Percentiles rank a stretch among this genome's conserved stretches.
Evolutionary conservation across 2,329 filamentous ascomycete genomes (phyloP).

Genomic region (Chaetomium strumarium): DNA sequence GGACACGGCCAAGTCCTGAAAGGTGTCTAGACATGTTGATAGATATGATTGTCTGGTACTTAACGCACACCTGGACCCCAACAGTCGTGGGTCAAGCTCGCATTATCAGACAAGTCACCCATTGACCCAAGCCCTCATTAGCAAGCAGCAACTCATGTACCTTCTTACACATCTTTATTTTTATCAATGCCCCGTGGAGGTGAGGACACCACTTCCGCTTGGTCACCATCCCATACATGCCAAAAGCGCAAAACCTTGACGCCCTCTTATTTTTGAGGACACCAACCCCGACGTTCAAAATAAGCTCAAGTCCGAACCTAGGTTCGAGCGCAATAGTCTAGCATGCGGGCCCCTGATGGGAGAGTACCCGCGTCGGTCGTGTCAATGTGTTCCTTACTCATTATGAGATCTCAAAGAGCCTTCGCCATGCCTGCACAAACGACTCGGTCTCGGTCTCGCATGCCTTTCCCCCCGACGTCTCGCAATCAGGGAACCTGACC

Average conservation of each 20-base stretch:
- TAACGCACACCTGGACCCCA: too few species aligned
- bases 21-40: too few species aligned
- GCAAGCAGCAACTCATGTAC: not conserved
- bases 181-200: not conserved
- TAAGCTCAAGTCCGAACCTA: too few species aligned
- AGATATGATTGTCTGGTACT: too few species aligned
- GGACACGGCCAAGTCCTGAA: too few species aligned
- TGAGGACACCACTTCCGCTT: too few species aligned
- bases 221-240: not conserved
- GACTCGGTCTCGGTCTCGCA: slow-evolving; percentile 66
- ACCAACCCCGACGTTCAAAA: too few species aligned
- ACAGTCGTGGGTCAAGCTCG: too few species aligned
- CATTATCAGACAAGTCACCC: not conserved
- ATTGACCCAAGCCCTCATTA: not conserved
- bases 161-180: not conserved
- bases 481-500: slow-evolving; percentile 71
- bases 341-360: too few species aligned
- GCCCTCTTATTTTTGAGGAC: not conserved
- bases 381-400: not conserved
- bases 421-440: slow-evolving; percentile 44
- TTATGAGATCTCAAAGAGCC: slow-evolving; percentile 45
- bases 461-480: slow-evolving; percentile 47
- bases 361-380: not conserved
- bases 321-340: too few species aligned
- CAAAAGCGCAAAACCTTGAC: not conserved